These are phyloP conservation scores for Fusarium compactum DNA, from an alignment of 2,329 filamentous ascomycete genomes.

Conservation along the genomic window DNA sequence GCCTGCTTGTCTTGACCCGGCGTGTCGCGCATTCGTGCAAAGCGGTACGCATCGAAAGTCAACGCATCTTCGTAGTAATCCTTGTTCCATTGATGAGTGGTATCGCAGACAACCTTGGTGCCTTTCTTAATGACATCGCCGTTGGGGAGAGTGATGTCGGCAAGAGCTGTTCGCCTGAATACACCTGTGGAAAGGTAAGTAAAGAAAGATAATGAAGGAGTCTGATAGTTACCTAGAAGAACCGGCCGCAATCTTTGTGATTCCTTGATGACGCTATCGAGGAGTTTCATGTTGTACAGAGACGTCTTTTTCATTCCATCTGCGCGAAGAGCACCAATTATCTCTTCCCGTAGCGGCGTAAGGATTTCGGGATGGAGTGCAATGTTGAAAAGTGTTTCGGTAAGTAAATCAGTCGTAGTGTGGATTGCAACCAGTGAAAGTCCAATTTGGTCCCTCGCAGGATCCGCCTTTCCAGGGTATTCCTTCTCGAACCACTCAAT, in stretches of 20 bases:
- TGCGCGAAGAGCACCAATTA: slow-evolving; percentile 22
- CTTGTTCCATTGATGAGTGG: neutral
- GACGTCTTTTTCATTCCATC: slow-evolving; percentile 59
- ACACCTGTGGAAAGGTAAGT: neutral
- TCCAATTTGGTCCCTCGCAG: slow-evolving; percentile 28
- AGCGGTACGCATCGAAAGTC: slow-evolving; percentile 61
- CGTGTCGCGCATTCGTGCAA: slow-evolving; percentile 55
- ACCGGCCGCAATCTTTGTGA: slow-evolving; percentile 61
- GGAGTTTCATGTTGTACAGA: slow-evolving; percentile 57
- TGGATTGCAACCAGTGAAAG: slow-evolving; percentile 64
- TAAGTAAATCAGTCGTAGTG: slow-evolving; percentile 58
- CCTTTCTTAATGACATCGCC: slow-evolving; percentile 15
- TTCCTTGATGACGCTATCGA: slow-evolving; percentile 65
- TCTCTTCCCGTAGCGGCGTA: slow-evolving; percentile 58
- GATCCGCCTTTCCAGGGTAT: slow-evolving; percentile 49
- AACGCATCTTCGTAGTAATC: slow-evolving; percentile 17
- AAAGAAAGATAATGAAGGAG: rapidly evolving
- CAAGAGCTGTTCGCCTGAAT: neutral
- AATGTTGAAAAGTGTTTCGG: slow-evolving; percentile 45
- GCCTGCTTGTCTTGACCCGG: slow-evolving; percentile 43
- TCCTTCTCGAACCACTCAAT: slow-evolving; percentile 65
- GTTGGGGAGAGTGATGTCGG: slow-evolving; percentile 9
- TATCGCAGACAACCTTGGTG: neutral
- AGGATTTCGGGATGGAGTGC: slow-evolving; percentile 56
- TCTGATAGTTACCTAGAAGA: slow-evolving; percentile 42